phyloP scores from a whole-genome alignment of 2,329 filamentous ascomycete species.

The Colletotrichum sp. region DNA sequence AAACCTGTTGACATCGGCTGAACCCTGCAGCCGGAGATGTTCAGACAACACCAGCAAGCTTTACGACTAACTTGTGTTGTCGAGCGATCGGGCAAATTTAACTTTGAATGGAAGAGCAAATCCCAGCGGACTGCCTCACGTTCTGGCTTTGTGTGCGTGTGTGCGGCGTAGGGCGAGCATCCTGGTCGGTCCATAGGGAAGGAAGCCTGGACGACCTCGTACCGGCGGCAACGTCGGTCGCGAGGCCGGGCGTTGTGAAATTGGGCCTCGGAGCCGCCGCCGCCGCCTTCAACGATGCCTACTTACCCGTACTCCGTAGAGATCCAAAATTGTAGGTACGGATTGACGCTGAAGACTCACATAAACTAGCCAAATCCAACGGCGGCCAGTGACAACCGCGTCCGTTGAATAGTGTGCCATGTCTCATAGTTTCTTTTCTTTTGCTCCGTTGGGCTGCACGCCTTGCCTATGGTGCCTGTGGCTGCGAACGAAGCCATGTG shows the following conservation, averaged over 20 bases:
- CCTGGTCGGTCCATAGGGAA: neutral
- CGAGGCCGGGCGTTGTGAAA: neutral
- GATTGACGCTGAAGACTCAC: neutral
- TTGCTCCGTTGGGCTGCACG: neutral
- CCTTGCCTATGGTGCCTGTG: neutral
- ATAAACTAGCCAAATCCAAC: neutral
- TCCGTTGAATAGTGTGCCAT: neutral
- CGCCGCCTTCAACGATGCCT: neutral
- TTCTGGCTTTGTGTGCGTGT: neutral
- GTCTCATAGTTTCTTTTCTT: conserved; percentile 12
- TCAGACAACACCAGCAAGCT: neutral
- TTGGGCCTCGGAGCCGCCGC: conserved; percentile 7
- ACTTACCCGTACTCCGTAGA: neutral
- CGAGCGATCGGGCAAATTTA: neutral
- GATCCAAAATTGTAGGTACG: neutral
- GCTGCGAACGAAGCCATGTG: neutral
- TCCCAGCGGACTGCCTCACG: neutral
- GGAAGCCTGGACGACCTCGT: neutral
- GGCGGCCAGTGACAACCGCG: neutral
- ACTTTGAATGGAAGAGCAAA: neutral
- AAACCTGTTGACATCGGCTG: neutral
- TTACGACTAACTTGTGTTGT: neutral
- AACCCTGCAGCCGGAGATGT: neutral
- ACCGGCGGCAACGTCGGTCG: conserved; percentile 9
- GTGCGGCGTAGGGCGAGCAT: neutral